These are phyloP conservation scores for Talaromyces sp. DNA, from an alignment of 2,329 filamentous ascomycete species.

Conservation along the genomic window DNA sequence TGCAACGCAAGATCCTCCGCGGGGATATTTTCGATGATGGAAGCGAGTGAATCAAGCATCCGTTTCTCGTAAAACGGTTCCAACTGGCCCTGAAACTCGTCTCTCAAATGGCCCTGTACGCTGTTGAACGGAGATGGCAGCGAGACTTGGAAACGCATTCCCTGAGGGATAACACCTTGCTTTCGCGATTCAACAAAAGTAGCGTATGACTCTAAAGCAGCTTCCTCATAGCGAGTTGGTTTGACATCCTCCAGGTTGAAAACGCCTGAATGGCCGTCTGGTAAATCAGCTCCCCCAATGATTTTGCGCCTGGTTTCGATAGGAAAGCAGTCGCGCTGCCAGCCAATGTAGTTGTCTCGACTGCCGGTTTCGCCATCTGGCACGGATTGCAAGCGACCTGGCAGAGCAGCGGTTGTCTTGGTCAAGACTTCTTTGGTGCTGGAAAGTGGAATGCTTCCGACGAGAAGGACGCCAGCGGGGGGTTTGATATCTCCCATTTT, in stretches of 20 bases:
- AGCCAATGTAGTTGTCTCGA: conserved; percentile 19
- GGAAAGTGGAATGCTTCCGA: conserved; percentile 34
- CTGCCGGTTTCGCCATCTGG: conserved; percentile 40
- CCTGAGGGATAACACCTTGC: conserved; percentile 17
- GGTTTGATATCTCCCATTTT: too few species aligned
- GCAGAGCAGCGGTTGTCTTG: conserved; percentile 22
- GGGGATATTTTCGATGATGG: conserved; percentile 15
- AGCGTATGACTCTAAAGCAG: conserved; percentile 23
- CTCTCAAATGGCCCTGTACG: conserved; percentile 15
- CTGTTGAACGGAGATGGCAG: conserved; percentile 18
- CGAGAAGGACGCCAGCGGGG: conserved; percentile 15
- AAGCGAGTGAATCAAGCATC: conserved; percentile 17
- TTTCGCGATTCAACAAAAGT: conserved; percentile 19
- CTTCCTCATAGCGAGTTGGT: not conserved
- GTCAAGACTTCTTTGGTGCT: conserved; percentile 30
- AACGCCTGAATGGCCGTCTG: not conserved
- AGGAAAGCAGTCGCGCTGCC: not conserved
- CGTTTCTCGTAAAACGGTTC: conserved; percentile 25
- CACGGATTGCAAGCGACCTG: conserved; percentile 30
- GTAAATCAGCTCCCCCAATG: not conserved
- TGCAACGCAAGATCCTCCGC: conserved; percentile 23
- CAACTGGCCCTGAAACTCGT: conserved; percentile 16
- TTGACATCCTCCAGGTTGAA: not conserved
- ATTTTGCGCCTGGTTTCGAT: not conserved
- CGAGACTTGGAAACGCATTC: conserved; percentile 28